phyloP scores from a whole-genome alignment of 208 protist genomes.

The Leptomonas seymouri region DNA sequence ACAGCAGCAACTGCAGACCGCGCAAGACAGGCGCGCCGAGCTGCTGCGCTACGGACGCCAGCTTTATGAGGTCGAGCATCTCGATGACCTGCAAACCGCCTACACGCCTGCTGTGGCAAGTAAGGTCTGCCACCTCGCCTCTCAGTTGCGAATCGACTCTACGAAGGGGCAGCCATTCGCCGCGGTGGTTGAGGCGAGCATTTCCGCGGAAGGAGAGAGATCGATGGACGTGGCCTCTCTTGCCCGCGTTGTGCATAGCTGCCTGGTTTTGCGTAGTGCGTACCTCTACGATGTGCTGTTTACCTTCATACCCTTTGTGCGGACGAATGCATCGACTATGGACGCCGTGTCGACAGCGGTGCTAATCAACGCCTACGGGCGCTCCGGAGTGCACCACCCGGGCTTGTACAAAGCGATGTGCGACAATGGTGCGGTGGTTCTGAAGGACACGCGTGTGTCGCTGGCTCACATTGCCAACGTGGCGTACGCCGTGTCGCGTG shows the following conservation, averaged over 20 bases:
- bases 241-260: slow-evolving; percentile 82
- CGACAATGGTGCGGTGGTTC: slow-evolving; percentile 47
- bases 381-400: slow-evolving; percentile 79
- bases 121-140: slow-evolving; percentile 70
- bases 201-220: slow-evolving; percentile 39
- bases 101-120: slow-evolving; percentile 63
- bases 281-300: slow-evolving; percentile 83
- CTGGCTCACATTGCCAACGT: slow-evolving; percentile 89
- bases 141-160: slow-evolving; percentile 74
- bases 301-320: slow-evolving; percentile 72
- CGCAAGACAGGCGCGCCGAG: slow-evolving; percentile 55
- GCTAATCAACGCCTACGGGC: slow-evolving; percentile 88
- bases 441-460: slow-evolving; percentile 71
- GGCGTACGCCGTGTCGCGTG: slow-evolving; percentile 78
- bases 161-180: slow-evolving; percentile 63
- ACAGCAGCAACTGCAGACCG: slow-evolving; percentile 71
- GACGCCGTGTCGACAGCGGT: slow-evolving; percentile 80
- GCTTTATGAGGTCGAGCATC: slow-evolving; percentile 79
- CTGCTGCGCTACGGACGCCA: slow-evolving; percentile 76
- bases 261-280: slow-evolving; percentile 72
- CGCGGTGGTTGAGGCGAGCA: slow-evolving; percentile 49
- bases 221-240: slow-evolving; percentile 69
- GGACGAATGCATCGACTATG: slow-evolving; percentile 41
- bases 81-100: slow-evolving; percentile 63
- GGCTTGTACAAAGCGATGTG: slow-evolving; percentile 77